Evolutionary conservation across 176 grass and related monocot species (phyloP), one percentile per base, ranked within the genome.

Genomic region (Chloris gayana): DNA sequence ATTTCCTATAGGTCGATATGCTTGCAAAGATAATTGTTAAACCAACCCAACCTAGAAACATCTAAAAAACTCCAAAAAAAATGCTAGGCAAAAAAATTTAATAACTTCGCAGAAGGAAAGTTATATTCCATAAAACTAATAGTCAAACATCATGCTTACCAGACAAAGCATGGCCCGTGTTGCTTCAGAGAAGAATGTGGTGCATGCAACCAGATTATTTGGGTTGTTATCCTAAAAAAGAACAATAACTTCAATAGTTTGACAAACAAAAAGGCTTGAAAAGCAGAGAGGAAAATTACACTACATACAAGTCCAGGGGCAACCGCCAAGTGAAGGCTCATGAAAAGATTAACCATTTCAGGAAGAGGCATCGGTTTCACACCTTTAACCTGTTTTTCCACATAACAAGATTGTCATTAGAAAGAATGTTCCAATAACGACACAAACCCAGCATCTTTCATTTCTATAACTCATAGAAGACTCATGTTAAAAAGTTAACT

Each of bases 181-280:
- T 85, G 86, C 89, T 62, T 99, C 96, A 19, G 96, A 99, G 87
- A 87, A 95, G 73, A 99, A 99, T 71, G 96, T 95, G 70, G 82
- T 53, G 80, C 96, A 89, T 2, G 88, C 88, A 69, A 99, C 92
- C 86, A 99, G 41, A 88, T 99, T 99, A 82, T 99, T 99, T 4
- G 92, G 92, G 84, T 99, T 99, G 65, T 77, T 82, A 78, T 99
- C 96, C 96, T 99, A 83, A 73, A 67, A 67, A 79, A 65, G 45
- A 76, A 33, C 22, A 85, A 76, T 22, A 82, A 57, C 26, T 70
- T 87, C 35, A 78, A 66, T 83, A 84, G 34, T 91, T 66, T 39
- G 35, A 57, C 70, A 60, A 67, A 61, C 34, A 59, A 76, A 72
- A 39, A 33, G 24, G 9, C 38, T 29, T 21, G 78, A 75, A 85